A percentile compares a stretch with the other conserved stretches of the same genome.
These are phyloP conservation scores for Solanum verrucosum DNA, from an alignment of 257 asterid species.

Conservation along the genomic window DNA sequence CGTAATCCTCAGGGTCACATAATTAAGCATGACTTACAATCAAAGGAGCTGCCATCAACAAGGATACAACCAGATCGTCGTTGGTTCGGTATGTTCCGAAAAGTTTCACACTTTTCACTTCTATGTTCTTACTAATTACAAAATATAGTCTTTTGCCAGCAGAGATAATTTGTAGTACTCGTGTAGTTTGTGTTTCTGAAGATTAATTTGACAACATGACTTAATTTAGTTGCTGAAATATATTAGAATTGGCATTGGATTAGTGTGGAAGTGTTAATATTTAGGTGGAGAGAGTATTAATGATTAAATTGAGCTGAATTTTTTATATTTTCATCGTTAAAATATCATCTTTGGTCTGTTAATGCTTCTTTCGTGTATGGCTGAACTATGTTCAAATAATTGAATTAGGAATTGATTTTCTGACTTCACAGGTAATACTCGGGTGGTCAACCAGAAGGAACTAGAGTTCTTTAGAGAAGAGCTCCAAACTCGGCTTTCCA, in stretches of 20 bases:
- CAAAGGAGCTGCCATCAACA: conserved; percentile 80
- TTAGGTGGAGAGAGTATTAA: background rate
- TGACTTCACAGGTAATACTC: conserved; percentile 57
- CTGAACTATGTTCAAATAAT: background rate
- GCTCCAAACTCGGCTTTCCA: conserved; percentile 61
- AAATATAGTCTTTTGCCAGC: background rate
- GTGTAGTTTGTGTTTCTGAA: background rate
- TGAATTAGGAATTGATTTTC: background rate
- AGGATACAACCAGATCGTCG: conserved; percentile 91
- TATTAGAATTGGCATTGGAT: background rate
- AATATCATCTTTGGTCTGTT: background rate
- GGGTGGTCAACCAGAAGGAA: conserved; percentile 74
- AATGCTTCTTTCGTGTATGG: background rate
- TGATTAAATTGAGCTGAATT: background rate
- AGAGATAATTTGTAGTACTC: background rate
- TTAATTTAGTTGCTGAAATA: background rate
- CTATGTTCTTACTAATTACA: background rate
- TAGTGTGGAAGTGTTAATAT: background rate
- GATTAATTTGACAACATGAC: background rate
- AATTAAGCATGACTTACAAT: conserved; percentile 71
- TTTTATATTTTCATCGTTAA: background rate
- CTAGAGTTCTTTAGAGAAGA: conserved; percentile 86
- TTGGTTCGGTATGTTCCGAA: conserved; percentile 62
- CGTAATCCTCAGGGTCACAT: conserved; percentile 55
- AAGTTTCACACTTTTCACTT: background rate